A percentile compares a stretch with the other conserved stretches of the same genome.
Evolutionary conservation across 1,139 yeast genomes (phyloP).

Genomic region (Yamadazyma aaseri): DNA sequence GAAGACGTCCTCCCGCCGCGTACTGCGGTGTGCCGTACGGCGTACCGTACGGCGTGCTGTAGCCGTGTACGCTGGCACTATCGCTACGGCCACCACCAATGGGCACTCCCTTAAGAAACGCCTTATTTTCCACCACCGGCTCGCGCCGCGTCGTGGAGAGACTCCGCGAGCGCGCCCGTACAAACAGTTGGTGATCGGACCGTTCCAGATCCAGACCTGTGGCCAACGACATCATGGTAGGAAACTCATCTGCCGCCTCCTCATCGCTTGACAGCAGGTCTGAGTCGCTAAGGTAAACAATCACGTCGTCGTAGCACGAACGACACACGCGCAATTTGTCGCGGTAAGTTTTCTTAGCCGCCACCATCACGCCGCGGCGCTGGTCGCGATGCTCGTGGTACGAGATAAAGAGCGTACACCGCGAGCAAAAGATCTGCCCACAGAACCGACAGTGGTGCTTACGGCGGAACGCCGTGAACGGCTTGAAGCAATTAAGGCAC

Average conservation of each 20-base stretch:
- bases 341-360: constrained; percentile 34
- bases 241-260: constrained; percentile 19
- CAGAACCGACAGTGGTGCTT: constrained; percentile 95
- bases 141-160: constrained; percentile 21
- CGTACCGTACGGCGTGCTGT: too few relatives aligned
- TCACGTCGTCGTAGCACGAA: constrained; percentile 72
- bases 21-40: constrained; percentile 26
- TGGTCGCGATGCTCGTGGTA: constrained; percentile 65
- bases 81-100: not conserved
- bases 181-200: constrained; percentile 26
- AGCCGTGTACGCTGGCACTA: too few relatives aligned
- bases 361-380: constrained; percentile 20
- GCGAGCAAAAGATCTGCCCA: constrained; percentile 90
- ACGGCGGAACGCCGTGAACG: constrained; percentile 77
- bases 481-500: constrained; percentile 73
- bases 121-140: not conserved
- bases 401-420: constrained; percentile 77
- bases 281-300: constrained; percentile 66
- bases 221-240: too few relatives aligned
- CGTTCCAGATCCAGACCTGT: too few relatives aligned
- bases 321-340: constrained; percentile 80
- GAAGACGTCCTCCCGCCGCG: constrained; percentile 7
- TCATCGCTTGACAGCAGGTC: constrained; percentile 31
- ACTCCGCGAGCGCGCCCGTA: constrained; percentile 34
- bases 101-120: not conserved